These are phyloP conservation scores for Skeletonema grethae DNA, from an alignment of 108 stramenopile genomes.

Conservation along the genomic window DNA sequence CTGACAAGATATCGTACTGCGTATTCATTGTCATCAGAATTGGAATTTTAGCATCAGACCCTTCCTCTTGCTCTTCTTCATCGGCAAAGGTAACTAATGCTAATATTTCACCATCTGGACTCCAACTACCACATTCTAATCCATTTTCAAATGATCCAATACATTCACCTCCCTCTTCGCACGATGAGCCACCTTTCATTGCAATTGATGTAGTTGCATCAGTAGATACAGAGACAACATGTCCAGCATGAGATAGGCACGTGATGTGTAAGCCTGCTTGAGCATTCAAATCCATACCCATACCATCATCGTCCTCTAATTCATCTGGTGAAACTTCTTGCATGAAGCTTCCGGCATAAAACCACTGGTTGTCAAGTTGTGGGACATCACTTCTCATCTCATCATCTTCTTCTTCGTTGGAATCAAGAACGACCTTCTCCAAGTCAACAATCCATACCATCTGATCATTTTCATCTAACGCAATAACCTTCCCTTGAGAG, in stretches of 20 bases:
- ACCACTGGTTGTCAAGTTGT: constrained; percentile 26
- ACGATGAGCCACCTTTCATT: constrained; percentile 41
- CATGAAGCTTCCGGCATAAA: constrained; percentile 44
- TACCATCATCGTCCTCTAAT: constrained; percentile 12
- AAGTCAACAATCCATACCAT: constrained; percentile 44
- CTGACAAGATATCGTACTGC: constrained; percentile 80
- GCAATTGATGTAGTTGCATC: constrained; percentile 52
- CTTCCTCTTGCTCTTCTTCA: constrained; percentile 46
- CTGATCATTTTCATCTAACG: constrained; percentile 28
- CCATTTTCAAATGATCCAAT: constrained; percentile 88
- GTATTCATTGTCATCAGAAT: constrained; percentile 85
- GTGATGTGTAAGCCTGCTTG: constrained; percentile 35
- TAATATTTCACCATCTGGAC: constrained; percentile 84
- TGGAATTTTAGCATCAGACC: constrained; percentile 31
- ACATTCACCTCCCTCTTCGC: constrained; percentile 61
- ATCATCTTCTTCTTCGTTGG: constrained; percentile 29
- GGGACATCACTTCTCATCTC: constrained; percentile 9
- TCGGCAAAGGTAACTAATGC: constrained; percentile 69
- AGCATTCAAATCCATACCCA: constrained; percentile 30
- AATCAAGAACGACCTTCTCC: constrained; percentile 41
- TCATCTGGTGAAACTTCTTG: constrained; percentile 30
- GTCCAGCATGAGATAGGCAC: constrained; percentile 41
- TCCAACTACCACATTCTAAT: constrained; percentile 73
- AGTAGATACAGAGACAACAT: constrained; percentile 48
- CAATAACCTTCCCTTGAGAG: constrained; percentile 31